Evolutionary conservation across 1,139 yeast genomes (phyloP).

Genomic region (Yarrowia galli): DNA sequence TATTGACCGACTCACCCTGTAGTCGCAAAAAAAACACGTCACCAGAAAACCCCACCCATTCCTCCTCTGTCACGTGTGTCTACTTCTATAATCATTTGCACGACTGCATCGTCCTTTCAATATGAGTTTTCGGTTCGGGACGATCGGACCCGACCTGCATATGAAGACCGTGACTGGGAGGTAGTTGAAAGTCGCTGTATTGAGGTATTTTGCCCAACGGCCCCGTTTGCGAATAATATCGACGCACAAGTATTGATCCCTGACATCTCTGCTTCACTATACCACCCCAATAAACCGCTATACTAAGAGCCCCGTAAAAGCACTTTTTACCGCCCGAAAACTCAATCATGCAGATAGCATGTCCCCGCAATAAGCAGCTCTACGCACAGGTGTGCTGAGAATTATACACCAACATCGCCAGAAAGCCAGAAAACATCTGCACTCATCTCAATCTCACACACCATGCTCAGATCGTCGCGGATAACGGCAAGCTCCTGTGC

Average conservation of each 20-base stretch:
- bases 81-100: no score
- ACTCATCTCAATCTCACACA: slow-evolving; percentile 1
- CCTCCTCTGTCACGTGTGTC: no score
- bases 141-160: slow-evolving; percentile 31
- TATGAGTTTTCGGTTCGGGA: slow-evolving; percentile 18
- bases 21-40: no score
- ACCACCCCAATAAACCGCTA: not conserved
- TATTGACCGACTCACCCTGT: no score
- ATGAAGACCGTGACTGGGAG: not conserved
- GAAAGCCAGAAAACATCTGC: not conserved
- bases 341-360: slow-evolving; percentile 36
- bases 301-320: not conserved
- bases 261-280: no score
- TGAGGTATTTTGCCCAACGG: no score
- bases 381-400: not conserved
- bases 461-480: slow-evolving; percentile 19
- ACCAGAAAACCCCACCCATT: no score
- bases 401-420: slow-evolving; percentile 5
- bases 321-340: slow-evolving; percentile 37
- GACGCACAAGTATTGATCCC: no score
- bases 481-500: not conserved
- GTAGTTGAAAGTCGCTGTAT: no score
- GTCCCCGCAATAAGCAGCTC: slow-evolving; percentile 34
- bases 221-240: no score
- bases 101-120: not conserved